Conservation (phyloP, 2,329 filamentous ascomycete genomes). For the Aspergillus felis region DNA sequence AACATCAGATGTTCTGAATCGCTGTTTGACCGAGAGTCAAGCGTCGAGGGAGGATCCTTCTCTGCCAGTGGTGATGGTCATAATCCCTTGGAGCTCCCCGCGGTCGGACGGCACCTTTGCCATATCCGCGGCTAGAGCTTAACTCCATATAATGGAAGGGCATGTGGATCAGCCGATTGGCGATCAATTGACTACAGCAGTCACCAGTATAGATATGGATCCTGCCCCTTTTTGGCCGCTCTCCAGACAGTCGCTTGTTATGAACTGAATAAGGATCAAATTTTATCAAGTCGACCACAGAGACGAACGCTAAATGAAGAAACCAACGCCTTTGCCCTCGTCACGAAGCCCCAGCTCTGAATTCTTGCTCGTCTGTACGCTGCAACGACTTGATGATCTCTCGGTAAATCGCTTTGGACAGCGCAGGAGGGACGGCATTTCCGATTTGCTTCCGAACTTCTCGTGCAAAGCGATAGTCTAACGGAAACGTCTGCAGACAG, state of each 20-base stretch:
- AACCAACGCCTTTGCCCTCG: not conserved
- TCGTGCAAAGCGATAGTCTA: slow-evolving; percentile 53
- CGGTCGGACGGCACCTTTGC: not conserved
- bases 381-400: slow-evolving; percentile 36
- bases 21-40: not conserved
- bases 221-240: not conserved
- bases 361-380: slow-evolving; percentile 31
- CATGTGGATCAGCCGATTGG: not conserved
- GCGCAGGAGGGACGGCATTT: slow-evolving; percentile 68
- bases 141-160: not conserved
- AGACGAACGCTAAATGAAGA: not conserved
- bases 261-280: not conserved
- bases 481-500: slow-evolving; percentile 65
- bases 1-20: not conserved
- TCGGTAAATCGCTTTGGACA: slow-evolving; percentile 39
- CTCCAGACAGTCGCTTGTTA: not conserved
- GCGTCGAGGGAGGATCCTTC: not conserved
- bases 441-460: slow-evolving; percentile 62
- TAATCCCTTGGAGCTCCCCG: not conserved
- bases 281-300: not conserved
- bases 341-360: not conserved
- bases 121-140: not conserved
- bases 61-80: not conserved
- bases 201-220: not conserved
- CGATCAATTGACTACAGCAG: not conserved